Evolutionary conservation across 1,284 basidiomycete genomes (phyloP), one percentile per base, ranked within the genome.

Genomic region (Leccinum insolens): DNA sequence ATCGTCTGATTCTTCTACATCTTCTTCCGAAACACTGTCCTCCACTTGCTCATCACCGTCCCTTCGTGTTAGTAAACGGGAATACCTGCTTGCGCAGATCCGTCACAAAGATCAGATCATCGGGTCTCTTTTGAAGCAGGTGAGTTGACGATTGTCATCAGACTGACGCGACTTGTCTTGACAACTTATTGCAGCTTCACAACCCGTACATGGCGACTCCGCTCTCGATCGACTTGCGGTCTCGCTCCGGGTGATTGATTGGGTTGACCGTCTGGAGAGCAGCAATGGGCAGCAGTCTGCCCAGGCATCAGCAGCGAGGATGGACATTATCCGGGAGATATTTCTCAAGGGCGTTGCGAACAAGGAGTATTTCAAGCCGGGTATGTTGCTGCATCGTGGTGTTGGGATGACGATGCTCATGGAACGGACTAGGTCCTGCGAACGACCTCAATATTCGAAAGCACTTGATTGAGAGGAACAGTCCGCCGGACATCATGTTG

Each of bases 61-160:
- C 37, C 70, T 76, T 63, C 75, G 67, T 67, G 71, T 79, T 73
- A 94, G 92, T 76, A 94, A 93, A 82, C 87, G 91, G 67, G 91
- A 94, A 74, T 93, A 93, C 74, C 82, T 94, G 17, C 85, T 94
- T 46, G 90, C 91, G 3, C 91, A 94, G 76, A 90, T 94, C 70
- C 85, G 89, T 67, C 90, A 93, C 80, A 94, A 94, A 80, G 92
- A 94, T 80, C 83, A 87, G 25, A 89, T 93, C 72, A 94, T 94
- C 72, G 91, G 93, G 71, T 89, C 88, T 15, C 84, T 94, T 34
- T 84, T 94, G 73, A 92, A 93, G 76, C 91, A 93, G 82, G 91
- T 89, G 41, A 28, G 84, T 78, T 3, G 34, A 34, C 3, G 25
- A n/a, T 59, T 34, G 11, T 37, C 28, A 55, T 70, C 22, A 46